Conservation (phyloP, 805 yeast genomes). For the Yamadazyma endophytica region DNA sequence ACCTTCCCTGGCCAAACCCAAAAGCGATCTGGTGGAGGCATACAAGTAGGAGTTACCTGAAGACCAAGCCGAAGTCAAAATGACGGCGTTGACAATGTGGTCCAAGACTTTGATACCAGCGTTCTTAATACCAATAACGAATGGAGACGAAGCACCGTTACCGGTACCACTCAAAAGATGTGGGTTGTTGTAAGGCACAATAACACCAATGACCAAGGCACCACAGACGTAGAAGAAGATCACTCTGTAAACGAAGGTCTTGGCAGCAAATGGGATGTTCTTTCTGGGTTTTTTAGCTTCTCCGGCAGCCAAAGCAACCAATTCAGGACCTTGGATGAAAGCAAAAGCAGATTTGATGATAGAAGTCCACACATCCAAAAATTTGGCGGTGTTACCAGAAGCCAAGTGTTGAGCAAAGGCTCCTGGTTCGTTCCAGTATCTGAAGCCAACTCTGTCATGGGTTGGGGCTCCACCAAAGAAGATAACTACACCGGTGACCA, state of each 20-base stretch:
- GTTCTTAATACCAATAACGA: slow-evolving; percentile 30
- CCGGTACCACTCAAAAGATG: slow-evolving; percentile 29
- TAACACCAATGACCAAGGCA: slow-evolving; percentile 36
- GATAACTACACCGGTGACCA: slow-evolving; percentile 30
- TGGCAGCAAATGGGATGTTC: slow-evolving; percentile 53
- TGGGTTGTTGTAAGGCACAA: slow-evolving; percentile 26
- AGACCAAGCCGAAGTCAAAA: slow-evolving; percentile 69
- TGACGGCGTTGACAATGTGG: slow-evolving; percentile 68
- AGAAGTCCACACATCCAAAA: slow-evolving; percentile 59
- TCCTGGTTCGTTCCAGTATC: slow-evolving; percentile 33
- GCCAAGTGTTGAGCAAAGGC: slow-evolving; percentile 14
- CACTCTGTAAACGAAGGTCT: slow-evolving; percentile 52
- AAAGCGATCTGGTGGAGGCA: slow-evolving; percentile 25
- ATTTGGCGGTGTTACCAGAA: slow-evolving; percentile 52
- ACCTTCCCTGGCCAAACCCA: slow-evolving; percentile 17
- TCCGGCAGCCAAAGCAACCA: slow-evolving; percentile 67
- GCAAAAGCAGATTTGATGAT: slow-evolving; percentile 59
- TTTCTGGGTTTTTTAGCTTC: slow-evolving; percentile 34
- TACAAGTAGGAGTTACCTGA: slow-evolving; percentile 43
- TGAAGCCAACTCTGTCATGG: slow-evolving; percentile 43
- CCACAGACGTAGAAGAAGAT: slow-evolving; percentile 38
- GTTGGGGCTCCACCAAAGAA: slow-evolving; percentile 36
- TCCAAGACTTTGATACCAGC: slow-evolving; percentile 55
- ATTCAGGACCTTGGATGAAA: slow-evolving; percentile 56
- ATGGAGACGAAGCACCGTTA: slow-evolving; percentile 31